Base-by-base conservation (phyloP, 768 basidiomycete genomes). In the Leucocoprinus birnbaumii region DNA sequence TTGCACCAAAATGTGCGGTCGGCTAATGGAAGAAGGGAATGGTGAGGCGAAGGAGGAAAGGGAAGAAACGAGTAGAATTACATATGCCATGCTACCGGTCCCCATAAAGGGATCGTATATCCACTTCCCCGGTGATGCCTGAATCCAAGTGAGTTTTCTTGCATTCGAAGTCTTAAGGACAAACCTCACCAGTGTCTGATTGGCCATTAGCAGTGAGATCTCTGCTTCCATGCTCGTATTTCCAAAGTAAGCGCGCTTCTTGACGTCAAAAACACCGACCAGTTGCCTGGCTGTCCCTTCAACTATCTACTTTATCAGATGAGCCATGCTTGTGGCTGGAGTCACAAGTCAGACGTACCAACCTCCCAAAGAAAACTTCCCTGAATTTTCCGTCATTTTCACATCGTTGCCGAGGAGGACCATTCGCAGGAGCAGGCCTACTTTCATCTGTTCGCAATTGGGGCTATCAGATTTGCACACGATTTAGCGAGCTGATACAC, bases 141-240 rank as follows among this genome's bases (percentile, higher is more conserved):
- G 16, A 11, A 3, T 51, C 14, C 35, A 19, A 13, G 58, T 40
- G 46, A 24, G 55, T 31, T 52, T 26, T 19, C 16, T 45, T 8
- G 52, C 18, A 13, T n/a, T 2, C 37, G 38, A 40, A 22, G 11
- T 19, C 49, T 25, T 11, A n/a, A 21, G 37, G 48, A n/a, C 13
- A 19, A 34, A 19, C 21, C 24, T 47, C 59, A 90, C 94, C 70
- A 96, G 72, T 0, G 94, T 86, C 68, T 99, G 97, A 62, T 96
- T 96, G 8, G 95, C 93, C 95, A 98, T 98, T 24, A 98, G 70
- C 43, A 99, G 73, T 1, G 94, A 95, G 46, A 98, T 87, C 67
- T 98, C 94, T 0, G 96, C 85, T 61, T 97, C 95, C 97, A 99
- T 99, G 62, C 91, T 91, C 0, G 97, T 99, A 61, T 95, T 99